Percentiles rank a stretch among this genome's conserved stretches.
phyloP scores from a whole-genome alignment of 495 filamentous ascomycete genomes.

The Alectoria sarmentosa region DNA sequence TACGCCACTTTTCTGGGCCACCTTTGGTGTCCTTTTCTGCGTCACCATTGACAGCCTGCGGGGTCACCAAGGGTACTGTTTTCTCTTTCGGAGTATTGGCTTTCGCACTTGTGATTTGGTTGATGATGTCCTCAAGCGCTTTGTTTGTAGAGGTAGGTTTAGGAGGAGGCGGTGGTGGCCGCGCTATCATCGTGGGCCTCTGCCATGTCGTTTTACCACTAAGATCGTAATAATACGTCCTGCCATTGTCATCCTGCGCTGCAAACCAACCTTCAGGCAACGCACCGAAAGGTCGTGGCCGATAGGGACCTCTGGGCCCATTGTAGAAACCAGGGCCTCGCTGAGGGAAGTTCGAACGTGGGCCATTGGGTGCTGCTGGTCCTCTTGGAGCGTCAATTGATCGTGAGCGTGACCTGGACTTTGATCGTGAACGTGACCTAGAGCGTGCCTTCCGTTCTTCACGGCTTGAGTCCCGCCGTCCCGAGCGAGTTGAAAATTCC shows the following conservation, averaged over 20 bases:
- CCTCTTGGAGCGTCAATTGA: slow-evolving; percentile 47
- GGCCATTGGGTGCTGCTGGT: slow-evolving; percentile 55
- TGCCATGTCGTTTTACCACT: slow-evolving; percentile 73
- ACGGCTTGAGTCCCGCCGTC: slow-evolving; percentile 59
- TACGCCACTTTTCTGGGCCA: slow-evolving; percentile 69
- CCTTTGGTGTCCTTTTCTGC: slow-evolving; percentile 56
- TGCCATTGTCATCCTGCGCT: slow-evolving; percentile 56
- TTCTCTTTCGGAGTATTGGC: slow-evolving; percentile 60
- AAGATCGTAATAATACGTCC: slow-evolving; percentile 73
- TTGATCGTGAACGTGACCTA: slow-evolving; percentile 40
- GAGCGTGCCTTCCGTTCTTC: slow-evolving; percentile 46
- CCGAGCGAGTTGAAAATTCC: slow-evolving; percentile 50
- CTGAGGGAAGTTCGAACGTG: slow-evolving; percentile 57
- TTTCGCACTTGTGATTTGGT: slow-evolving; percentile 66
- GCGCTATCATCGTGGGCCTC: slow-evolving; percentile 59
- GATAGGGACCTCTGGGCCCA: slow-evolving; percentile 49
- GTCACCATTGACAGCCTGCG: slow-evolving; percentile 39
- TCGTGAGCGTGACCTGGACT: slow-evolving; percentile 47
- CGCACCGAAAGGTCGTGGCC: slow-evolving; percentile 46
- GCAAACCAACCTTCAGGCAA: slow-evolving; percentile 78
- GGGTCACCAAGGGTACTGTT: slow-evolving; percentile 41
- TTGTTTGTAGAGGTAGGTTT: slow-evolving; percentile 61
- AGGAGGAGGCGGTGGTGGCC: slow-evolving; percentile 51
- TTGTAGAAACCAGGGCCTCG: slow-evolving; percentile 53
- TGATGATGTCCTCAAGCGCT: slow-evolving; percentile 75